Evolutionary conservation across 2,329 filamentous ascomycete species (phyloP).

Genomic region (Fonsecaea erecta): DNA sequence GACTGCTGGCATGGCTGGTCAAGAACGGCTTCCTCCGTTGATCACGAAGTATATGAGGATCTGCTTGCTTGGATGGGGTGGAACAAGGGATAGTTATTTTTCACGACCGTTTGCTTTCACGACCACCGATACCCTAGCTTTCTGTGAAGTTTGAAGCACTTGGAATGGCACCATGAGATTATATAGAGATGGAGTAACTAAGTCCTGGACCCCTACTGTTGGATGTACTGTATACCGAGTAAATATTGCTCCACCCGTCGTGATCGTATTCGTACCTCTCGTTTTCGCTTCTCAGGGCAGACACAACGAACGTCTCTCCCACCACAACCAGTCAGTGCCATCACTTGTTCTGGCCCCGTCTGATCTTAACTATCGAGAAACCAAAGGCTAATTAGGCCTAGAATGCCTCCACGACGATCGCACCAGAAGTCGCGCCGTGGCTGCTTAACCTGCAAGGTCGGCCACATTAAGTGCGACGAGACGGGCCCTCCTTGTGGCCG

Average conservation of each 20-base stretch:
- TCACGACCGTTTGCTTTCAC: not conserved
- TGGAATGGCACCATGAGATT: too few relatives aligned
- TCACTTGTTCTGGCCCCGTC: not conserved
- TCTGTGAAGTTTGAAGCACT: not conserved
- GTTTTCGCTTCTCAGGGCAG: not conserved
- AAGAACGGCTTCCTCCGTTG: not conserved
- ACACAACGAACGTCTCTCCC: not conserved
- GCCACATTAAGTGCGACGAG: conserved; percentile 27
- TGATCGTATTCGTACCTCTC: not conserved
- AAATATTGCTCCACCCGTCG: not conserved
- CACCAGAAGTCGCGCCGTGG: conserved; percentile 26
- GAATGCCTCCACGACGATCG: conserved; percentile 24
- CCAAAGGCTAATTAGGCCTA: not conserved
- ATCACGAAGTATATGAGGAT: not conserved
- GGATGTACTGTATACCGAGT: too few relatives aligned
- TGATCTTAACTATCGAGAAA: not conserved
- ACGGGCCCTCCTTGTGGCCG: conserved; percentile 20
- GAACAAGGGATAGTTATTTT: not conserved
- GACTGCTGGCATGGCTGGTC: not conserved
- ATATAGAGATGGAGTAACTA: too few relatives aligned
- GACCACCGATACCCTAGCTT: not conserved
- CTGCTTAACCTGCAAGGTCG: conserved; percentile 22
- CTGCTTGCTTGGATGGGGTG: not conserved
- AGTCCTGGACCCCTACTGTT: too few relatives aligned
- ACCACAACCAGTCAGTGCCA: not conserved